These are phyloP conservation scores for Punica granatum DNA, from an alignment of 345 rosid genomes.

Conservation along the genomic window DNA sequence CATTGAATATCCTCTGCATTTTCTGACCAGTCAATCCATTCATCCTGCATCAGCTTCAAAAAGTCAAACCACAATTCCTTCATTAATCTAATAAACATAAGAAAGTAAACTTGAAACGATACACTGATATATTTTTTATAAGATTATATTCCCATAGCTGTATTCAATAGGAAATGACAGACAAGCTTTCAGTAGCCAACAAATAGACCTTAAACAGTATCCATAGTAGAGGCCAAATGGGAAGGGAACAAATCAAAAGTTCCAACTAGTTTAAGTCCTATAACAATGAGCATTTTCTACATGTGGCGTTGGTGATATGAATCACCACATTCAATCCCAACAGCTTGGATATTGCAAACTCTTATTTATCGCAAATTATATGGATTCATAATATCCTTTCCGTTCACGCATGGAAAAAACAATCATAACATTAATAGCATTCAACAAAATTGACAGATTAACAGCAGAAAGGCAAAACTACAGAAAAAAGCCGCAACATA, in stretches of 20 bases:
- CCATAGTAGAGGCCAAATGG: neutral
- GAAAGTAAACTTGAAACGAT: neutral
- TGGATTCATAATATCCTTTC: neutral
- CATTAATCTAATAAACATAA: conserved; percentile 14
- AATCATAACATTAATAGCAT: neutral
- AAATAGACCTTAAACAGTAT: neutral
- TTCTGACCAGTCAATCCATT: conserved; percentile 81
- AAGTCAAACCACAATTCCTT: conserved; percentile 27
- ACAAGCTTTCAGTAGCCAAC: neutral
- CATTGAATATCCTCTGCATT: conserved; percentile 75
- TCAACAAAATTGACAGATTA: neutral
- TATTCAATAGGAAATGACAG: neutral
- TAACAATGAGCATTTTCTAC: neutral
- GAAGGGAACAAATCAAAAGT: neutral
- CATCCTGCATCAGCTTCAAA: conserved; percentile 68
- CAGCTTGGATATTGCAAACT: neutral
- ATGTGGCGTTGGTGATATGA: neutral
- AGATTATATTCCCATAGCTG: neutral
- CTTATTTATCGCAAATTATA: neutral
- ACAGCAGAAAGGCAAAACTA: neutral
- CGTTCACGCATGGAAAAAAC: neutral
- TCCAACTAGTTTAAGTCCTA: neutral
- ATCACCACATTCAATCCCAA: neutral
- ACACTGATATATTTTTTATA: neutral
- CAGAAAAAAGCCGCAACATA: neutral